Evolutionary conservation across 208 protist genomes (phyloP), one percentile per base, ranked within the genome.

Genomic region (Leishmania lainsoni): DNA sequence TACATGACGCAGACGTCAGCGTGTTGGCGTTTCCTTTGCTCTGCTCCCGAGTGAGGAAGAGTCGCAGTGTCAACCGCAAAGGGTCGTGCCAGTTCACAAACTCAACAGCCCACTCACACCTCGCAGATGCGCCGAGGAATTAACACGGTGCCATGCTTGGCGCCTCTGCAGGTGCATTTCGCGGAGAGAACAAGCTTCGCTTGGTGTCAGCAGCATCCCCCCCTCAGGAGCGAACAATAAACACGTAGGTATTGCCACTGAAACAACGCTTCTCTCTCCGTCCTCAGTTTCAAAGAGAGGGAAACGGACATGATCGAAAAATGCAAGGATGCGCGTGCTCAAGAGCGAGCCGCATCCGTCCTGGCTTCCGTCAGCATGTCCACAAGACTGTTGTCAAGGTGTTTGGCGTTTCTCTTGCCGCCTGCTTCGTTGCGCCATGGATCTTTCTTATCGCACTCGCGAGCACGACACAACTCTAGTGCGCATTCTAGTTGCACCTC

Each of bases 401-500:
- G 6, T 6, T 49, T 5, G n/a, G 35, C 39, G 20, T 71, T 6
- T 45, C 39, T 26, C 66, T 71, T 39, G 16, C 39, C 39, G 12
- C 32, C 14, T 20, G 48, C 66, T 71, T 71, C 32, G 45, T 42
- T 22, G 12, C 32, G 39, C 66, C 4, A 1, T 26, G 39, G 20
- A 16, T 9, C 66, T 42, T 54, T 42, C 1, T 73, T 26, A 35
- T 79, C n/a, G 29, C 9, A 29, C 63, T 79, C 54, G 10, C 35
- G 9, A 35, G 49, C 29, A 8, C 69, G 65, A 32, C n/a, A 48
- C 20, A 32, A 35, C 14, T 71, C 54, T 8, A 85, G 51, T 29
- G 74, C 76, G 71, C 35, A 35, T 29, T 85, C 81, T 17, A 85
- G 72, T 54, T 85, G 59, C 26, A 81, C 49, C 54, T 81, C 71